phyloP scores from a whole-genome alignment of 2,329 filamentous ascomycete species.

The Pseudocercospora fijiensis region DNA sequence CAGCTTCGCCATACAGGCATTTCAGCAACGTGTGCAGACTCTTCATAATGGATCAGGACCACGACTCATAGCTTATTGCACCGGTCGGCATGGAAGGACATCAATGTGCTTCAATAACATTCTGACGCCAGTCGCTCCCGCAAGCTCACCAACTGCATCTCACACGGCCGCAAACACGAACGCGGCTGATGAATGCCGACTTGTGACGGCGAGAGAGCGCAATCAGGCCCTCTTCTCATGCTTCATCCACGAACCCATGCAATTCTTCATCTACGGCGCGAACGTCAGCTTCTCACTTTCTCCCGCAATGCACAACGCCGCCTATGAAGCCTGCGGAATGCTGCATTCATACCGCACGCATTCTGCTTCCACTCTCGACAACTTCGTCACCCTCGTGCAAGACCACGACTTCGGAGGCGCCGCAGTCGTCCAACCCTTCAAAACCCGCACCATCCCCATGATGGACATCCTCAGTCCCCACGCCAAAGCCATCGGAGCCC shows the following conservation, averaged over 20 bases:
- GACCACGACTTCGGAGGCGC: conserved; percentile 70
- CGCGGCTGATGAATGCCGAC: conserved; percentile 34
- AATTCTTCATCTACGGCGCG: conserved; percentile 72
- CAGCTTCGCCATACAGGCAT: conserved; percentile 59
- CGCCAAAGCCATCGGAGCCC: conserved; percentile 70
- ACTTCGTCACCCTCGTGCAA: conserved; percentile 56
- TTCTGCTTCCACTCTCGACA: conserved; percentile 62
- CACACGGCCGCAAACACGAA: not conserved
- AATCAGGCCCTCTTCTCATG: conserved; percentile 65
- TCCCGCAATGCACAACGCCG: conserved; percentile 74
- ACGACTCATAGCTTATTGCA: conserved; percentile 49
- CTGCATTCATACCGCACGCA: conserved; percentile 66
- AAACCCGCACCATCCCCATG: conserved; percentile 66
- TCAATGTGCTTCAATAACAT: conserved; percentile 67
- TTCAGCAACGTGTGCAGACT: conserved; percentile 51
- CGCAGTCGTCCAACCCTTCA: conserved; percentile 71
- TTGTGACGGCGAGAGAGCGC: conserved; percentile 62
- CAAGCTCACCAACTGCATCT: conserved; percentile 4
- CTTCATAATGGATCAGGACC: conserved; percentile 22
- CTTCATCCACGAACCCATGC: conserved; percentile 67
- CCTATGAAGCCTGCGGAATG: conserved; percentile 65
- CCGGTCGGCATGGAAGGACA: conserved; percentile 60
- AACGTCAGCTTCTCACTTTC: conserved; percentile 71
- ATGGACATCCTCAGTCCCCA: conserved; percentile 68
- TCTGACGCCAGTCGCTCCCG: conserved; percentile 56